Conservation (phyloP, 805 yeast genomes). For the Pichia heedii region DNA sequence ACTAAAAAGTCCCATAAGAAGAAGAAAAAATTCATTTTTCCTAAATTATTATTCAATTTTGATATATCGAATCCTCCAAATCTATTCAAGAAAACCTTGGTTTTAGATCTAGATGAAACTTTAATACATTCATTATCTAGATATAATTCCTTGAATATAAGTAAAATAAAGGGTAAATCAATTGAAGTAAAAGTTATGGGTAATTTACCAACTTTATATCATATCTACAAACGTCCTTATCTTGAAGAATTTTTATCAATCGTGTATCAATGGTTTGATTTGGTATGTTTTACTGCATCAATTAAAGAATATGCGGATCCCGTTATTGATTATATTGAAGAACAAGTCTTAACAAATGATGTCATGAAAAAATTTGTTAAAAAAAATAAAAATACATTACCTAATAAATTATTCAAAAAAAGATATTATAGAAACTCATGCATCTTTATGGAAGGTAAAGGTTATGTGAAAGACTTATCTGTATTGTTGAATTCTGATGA, state of each 20-base stretch:
- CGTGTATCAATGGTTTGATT: constrained; percentile 78
- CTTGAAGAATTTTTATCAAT: constrained; percentile 77
- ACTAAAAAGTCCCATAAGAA: constrained; percentile 1
- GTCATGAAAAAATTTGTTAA: constrained; percentile 12
- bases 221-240: constrained; percentile 85
- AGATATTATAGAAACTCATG: constrained; percentile 78
- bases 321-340: constrained; percentile 84
- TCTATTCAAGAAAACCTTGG: constrained; percentile 47
- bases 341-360: constrained; percentile 34
- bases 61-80: constrained; percentile 25
- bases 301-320: constrained; percentile 96
- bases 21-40: constrained; percentile 26
- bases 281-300: constrained; percentile 90
- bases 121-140: constrained; percentile 84
- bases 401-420: constrained; percentile 36
- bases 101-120: constrained; percentile 90
- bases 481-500: constrained; percentile 10
- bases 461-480: constrained; percentile 72
- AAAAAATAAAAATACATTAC: constrained; percentile 5
- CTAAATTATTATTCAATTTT: constrained; percentile 27
- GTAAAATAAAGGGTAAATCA: constrained; percentile 49
- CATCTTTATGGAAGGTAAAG: constrained; percentile 65
- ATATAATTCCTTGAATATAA: constrained; percentile 35
- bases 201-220: constrained; percentile 71
- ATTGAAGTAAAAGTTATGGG: constrained; percentile 66